A percentile compares a stretch with the other conserved stretches of the same genome.
Conservation (phyloP, 2,329 filamentous ascomycete species). For the Colletotrichum sidae region DNA sequence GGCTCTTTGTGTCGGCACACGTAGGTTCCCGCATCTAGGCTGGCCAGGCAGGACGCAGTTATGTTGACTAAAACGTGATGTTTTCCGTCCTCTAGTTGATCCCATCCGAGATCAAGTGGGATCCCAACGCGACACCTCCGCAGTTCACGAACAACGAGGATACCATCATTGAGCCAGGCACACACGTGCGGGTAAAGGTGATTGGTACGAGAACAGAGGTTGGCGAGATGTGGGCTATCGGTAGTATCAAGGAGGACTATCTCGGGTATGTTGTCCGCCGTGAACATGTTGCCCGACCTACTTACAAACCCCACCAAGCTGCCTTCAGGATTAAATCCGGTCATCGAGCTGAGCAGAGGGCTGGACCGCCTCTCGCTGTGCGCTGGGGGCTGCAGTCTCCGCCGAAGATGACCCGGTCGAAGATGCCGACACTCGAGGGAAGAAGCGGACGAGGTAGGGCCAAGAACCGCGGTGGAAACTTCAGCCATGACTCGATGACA, state of each 20-base stretch:
- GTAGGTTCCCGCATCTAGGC: slow-evolving; percentile 63
- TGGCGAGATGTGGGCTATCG: slow-evolving; percentile 95
- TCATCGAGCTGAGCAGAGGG: no score
- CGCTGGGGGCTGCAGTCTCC: no score
- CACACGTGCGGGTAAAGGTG: slow-evolving; percentile 93
- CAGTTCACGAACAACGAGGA: slow-evolving; percentile 97
- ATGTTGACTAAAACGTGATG: slow-evolving; percentile 41
- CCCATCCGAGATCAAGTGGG: slow-evolving; percentile 90
- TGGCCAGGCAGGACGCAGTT: slow-evolving; percentile 25
- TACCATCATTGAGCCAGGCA: slow-evolving; percentile 91
- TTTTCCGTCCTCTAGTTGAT: slow-evolving; percentile 73
- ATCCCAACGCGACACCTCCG: slow-evolving; percentile 94
- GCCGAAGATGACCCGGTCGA: no score
- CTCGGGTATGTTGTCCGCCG: slow-evolving; percentile 64
- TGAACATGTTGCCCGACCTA: slow-evolving; percentile 4
- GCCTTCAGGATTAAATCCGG: slow-evolving; percentile 36
- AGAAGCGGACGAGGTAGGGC: neutral
- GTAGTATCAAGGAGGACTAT: slow-evolving; percentile 91
- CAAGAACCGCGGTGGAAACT: neutral
- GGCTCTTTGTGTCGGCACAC: slow-evolving; percentile 83
- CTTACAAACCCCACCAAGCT: slow-evolving; percentile 36
- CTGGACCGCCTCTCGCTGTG: no score
- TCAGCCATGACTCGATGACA: neutral
- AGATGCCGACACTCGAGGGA: neutral
- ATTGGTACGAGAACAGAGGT: slow-evolving; percentile 95